phyloP scores from a whole-genome alignment of 2,329 filamentous ascomycete genomes.

The Huntiella bhutanensis region DNA sequence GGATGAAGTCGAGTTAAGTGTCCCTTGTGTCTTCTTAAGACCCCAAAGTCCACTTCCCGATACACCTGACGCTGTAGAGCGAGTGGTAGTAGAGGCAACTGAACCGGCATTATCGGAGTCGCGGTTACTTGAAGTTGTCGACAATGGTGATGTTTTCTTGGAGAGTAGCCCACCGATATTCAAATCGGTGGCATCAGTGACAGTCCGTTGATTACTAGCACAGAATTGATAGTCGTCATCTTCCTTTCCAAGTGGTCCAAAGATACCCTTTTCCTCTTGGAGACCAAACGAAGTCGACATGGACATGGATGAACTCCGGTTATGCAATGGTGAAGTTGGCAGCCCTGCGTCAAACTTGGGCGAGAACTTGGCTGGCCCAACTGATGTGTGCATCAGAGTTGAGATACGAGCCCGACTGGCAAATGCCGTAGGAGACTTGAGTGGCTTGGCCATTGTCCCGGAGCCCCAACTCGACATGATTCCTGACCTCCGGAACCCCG shows the following conservation, averaged over 20 bases:
- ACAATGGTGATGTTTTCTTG: conserved; percentile 3
- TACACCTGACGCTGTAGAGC: conserved; percentile 17
- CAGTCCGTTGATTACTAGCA: conserved; percentile 1
- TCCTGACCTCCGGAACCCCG: conserved; percentile 18
- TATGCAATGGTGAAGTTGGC: conserved; percentile 12
- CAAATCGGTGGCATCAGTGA: too few species aligned
- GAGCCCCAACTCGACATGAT: conserved; percentile 8
- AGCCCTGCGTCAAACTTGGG: conserved; percentile 14
- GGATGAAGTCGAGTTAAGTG: too few species aligned
- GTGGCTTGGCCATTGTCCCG: conserved; percentile 15
- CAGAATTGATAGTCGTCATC: conserved; percentile 14
- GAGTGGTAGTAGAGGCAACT: conserved; percentile 13
- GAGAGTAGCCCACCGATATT: too few species aligned
- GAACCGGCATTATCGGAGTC: conserved; percentile 11
- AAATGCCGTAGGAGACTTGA: conserved; percentile 13
- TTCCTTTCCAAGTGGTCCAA: conserved; percentile 11
- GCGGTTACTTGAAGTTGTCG: conserved; percentile 3
- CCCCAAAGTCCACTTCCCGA: conserved; percentile 31
- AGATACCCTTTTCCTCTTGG: conserved; percentile 14
- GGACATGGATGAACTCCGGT: conserved; percentile 27
- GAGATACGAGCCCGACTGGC: conserved; percentile 22
- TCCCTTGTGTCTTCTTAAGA: conserved; percentile 14
- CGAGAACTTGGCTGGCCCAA: conserved; percentile 16
- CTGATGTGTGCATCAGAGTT: conserved; percentile 13
- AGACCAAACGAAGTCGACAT: conserved; percentile 11